Conservation (phyloP, 441 rosid species). For the Pelargonium citronellum region DNA sequence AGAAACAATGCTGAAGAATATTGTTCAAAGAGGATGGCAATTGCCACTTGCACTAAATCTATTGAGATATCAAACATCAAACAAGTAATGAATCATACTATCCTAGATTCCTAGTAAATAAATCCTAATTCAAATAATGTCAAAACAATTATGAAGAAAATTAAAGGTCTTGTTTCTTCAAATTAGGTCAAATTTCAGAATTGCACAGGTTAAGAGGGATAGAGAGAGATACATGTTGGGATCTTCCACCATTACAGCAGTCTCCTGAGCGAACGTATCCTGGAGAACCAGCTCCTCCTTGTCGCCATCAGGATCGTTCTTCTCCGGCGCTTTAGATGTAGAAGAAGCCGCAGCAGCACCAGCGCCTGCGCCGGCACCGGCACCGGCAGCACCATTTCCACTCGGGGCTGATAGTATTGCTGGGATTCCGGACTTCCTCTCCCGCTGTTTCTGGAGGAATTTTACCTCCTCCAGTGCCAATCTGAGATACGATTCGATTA, state of each 20-base stretch:
- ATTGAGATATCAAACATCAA: not conserved
- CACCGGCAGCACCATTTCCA: slow-evolving; percentile 14
- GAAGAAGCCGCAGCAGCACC: slow-evolving; percentile 15
- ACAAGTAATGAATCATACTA: not conserved
- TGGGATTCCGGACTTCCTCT: slow-evolving; percentile 69
- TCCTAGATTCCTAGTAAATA: too few species aligned
- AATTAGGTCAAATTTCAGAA: not conserved
- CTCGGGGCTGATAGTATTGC: slow-evolving; percentile 41
- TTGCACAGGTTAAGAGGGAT: not conserved
- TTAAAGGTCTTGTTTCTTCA: not conserved
- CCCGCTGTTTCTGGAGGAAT: slow-evolving; percentile 86
- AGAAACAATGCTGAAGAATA: too few species aligned
- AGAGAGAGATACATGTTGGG: slow-evolving; percentile 60
- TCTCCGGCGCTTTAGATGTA: slow-evolving; percentile 40
- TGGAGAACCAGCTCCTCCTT: slow-evolving; percentile 92
- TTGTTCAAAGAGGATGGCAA: too few species aligned
- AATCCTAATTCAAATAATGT: not conserved
- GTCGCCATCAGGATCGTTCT: slow-evolving; percentile 71
- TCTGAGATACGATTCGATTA: slow-evolving; percentile 20
- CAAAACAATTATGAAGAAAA: not conserved
- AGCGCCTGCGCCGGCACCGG: not conserved
- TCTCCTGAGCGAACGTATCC: slow-evolving; percentile 94
- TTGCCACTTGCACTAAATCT: too few species aligned
- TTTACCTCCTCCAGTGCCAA: slow-evolving; percentile 87
- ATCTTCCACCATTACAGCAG: slow-evolving; percentile 90